Evolutionary conservation across 345 rosid genomes (phyloP).

Genomic region (Crucihimalaya himalaica): DNA sequence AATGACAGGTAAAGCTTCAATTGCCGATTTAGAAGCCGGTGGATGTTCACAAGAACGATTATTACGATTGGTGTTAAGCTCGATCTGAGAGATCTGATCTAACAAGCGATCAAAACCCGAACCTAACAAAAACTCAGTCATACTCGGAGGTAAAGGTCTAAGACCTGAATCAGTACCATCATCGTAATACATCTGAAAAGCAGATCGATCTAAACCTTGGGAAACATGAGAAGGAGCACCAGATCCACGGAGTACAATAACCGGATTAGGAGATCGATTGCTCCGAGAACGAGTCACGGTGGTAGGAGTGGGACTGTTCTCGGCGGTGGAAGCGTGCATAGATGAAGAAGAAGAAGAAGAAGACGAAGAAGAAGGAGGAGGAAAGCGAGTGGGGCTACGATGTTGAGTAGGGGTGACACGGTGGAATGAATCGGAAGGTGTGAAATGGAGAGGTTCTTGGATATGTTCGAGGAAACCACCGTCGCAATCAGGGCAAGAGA

Average conservation of each 20-base stretch:
- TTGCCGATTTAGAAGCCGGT: slow-evolving; percentile 86
- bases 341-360: slow-evolving; percentile 13
- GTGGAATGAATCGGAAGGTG: slow-evolving; percentile 37
- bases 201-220: slow-evolving; percentile 39
- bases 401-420: slow-evolving; percentile 12
- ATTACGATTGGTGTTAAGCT: slow-evolving; percentile 59
- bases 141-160: slow-evolving; percentile 72
- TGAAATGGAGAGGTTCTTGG: slow-evolving; percentile 45
- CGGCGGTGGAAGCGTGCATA: slow-evolving; percentile 9
- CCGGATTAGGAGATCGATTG: slow-evolving; percentile 81
- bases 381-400: slow-evolving; percentile 47
- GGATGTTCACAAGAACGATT: slow-evolving; percentile 57
- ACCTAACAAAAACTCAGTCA: slow-evolving; percentile 85
- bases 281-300: not conserved
- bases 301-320: slow-evolving; percentile 15
- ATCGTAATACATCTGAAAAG: slow-evolving; percentile 79
- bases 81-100: slow-evolving; percentile 81
- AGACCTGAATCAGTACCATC: slow-evolving; percentile 85
- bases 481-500: slow-evolving; percentile 78
- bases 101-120: slow-evolving; percentile 82
- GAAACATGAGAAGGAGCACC: slow-evolving; percentile 35
- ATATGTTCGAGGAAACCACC: slow-evolving; percentile 78
- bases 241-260: slow-evolving; percentile 73
- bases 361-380: slow-evolving; percentile 2
- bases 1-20: slow-evolving; percentile 74